Base-by-base conservation (phyloP, 169 alveolate genomes). In the Eimeria necatrix region DNA sequence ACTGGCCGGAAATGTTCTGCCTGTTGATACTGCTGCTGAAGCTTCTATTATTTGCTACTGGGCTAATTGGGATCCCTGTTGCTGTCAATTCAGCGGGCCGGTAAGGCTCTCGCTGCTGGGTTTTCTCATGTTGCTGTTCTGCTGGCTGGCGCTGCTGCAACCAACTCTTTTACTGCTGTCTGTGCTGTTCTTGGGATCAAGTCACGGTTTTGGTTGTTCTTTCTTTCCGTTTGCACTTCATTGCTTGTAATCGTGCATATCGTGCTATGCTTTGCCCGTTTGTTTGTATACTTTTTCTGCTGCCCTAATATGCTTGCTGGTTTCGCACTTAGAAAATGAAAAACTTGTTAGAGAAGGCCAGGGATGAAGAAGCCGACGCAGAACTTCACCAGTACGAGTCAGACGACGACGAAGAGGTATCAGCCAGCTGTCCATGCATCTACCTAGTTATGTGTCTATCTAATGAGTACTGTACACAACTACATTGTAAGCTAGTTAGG, bases 331-430 rank as follows among this genome's bases (percentile, higher is more conserved):
- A 94, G 96, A 84, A 84, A 85, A 84, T 94, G 94, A 94, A 94
- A 64, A 71, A 48, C 24, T 76, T 94, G 49, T 86, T 94, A 48
- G 93, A 86, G 61, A 84, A 94, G 49, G 92, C 91, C 20, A 68
- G 60, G 73, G 92, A 94, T 9, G 93, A 94, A 46, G 96, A 94
- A 24, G 96, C 93, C 18, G 96, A 94, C 60, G 96, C 88, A 1
- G 96, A 94, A 74, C 90, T 94, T 3, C 84, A 87, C 68, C 93
- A 94, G 76, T 94, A 60, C 64, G 93, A 59, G 56, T 76, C 84
- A 8, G 96, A 94, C 32, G 96, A 94, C 46, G 96, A 83, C 24
- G 94, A 94, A 18, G 93, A 80, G 49, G 94, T 89, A 73, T 1
- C 18, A 20, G 7, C 53, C 46, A 5, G 0, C 83, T 8, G 24